Conservation (phyloP, 2,329 filamentous ascomycete species). For the Fusarium poae region DNA sequence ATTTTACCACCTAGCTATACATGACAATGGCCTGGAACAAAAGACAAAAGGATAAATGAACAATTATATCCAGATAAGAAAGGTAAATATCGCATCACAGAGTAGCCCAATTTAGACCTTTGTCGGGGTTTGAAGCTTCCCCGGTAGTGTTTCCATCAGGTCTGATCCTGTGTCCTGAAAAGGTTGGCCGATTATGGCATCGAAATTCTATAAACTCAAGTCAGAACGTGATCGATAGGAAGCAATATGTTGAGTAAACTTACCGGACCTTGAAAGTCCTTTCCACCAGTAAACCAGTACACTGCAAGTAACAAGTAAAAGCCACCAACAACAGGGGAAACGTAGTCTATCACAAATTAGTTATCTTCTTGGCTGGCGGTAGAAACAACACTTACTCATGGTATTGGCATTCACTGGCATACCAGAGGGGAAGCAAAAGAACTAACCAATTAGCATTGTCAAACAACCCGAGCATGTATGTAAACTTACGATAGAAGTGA, state of each 20-base stretch:
- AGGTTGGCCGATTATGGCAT: constrained; percentile 9
- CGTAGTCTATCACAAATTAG: not conserved
- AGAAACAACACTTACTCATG: not conserved
- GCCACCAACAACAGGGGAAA: constrained; percentile 13
- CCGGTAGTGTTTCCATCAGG: not conserved
- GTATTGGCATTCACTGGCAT: constrained; percentile 14
- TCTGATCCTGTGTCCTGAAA: not conserved
- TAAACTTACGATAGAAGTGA: constrained; percentile 14
- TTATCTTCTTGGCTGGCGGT: rapidly evolving
- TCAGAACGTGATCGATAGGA: not conserved
- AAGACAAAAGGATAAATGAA: no score
- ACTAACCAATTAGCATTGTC: not conserved
- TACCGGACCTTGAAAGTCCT: constrained; percentile 19
- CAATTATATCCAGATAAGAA: no score
- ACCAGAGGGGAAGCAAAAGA: constrained; percentile 21
- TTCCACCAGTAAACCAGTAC: constrained; percentile 9
- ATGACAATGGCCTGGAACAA: no score
- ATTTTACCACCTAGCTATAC: no score
- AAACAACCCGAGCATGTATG: rapidly evolving
- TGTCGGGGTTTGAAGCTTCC: not conserved
- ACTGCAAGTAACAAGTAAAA: constrained; percentile 5
- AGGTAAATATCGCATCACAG: rapidly evolving
- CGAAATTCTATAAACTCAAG: not conserved
- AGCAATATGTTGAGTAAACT: rapidly evolving
- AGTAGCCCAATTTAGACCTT: not conserved